Percentiles rank a stretch among this genome's conserved stretches.
Evolutionary conservation across 306 rosid genomes (phyloP).

Genomic region (Cotoneaster glaucophyllus): DNA sequence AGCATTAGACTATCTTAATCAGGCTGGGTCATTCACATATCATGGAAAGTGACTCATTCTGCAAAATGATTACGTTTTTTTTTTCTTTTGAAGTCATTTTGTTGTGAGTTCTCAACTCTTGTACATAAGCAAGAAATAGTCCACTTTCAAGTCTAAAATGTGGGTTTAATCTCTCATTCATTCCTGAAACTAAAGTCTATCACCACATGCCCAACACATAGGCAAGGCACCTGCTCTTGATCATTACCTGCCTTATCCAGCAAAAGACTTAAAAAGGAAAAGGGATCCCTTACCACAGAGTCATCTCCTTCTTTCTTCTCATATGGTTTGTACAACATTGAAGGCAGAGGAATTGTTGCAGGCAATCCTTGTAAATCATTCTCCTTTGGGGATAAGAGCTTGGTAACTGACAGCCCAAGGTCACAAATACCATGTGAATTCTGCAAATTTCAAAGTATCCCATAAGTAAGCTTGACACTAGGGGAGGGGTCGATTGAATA

Average conservation of each 20-base stretch:
- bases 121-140: background rate
- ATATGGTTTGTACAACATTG: slow-evolving; percentile 59
- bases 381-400: slow-evolving; percentile 56
- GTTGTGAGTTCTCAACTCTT: background rate
- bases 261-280: background rate
- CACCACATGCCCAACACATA: background rate
- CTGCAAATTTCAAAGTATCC: slow-evolving; percentile 44
- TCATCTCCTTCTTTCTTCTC: slow-evolving; percentile 72
- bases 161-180: background rate
- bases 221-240: background rate
- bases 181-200: background rate
- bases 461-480: slow-evolving; percentile 21
- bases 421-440: slow-evolving; percentile 86
- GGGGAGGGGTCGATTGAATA: background rate
- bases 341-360: slow-evolving; percentile 50
- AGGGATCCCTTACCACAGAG: slow-evolving; percentile 45
- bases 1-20: background rate
- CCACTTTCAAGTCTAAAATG: background rate
- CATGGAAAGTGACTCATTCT: background rate
- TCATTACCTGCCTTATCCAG: slow-evolving; percentile 4
- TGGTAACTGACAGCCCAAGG: slow-evolving; percentile 75
- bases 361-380: slow-evolving; percentile 51
- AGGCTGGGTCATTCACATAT: background rate
- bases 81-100: background rate
- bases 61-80: background rate